Evolutionary conservation across 129 eudicot genomes (phyloP).

Genomic region (Saussurea involucrata): DNA sequence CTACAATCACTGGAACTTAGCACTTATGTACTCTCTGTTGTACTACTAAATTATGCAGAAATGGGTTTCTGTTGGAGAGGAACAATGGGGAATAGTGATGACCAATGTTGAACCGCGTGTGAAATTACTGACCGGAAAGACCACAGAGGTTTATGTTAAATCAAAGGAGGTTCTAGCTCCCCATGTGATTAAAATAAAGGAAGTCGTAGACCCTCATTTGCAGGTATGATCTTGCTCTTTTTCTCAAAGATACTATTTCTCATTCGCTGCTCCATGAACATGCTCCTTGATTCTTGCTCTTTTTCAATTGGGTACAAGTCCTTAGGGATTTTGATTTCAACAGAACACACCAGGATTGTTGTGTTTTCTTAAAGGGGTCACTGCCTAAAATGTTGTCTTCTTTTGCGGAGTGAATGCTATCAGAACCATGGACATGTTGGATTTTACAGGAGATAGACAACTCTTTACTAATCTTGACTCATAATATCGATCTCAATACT

Average conservation of each 20-base stretch:
- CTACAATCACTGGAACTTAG: background rate
- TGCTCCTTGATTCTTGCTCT: too few relatives aligned
- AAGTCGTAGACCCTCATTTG: slow-evolving; percentile 52
- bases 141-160: slow-evolving; percentile 40
- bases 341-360: too few relatives aligned
- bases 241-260: too few relatives aligned
- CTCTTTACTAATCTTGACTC: background rate
- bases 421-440: too few relatives aligned
- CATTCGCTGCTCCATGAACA: too few relatives aligned
- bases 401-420: too few relatives aligned
- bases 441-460: too few relatives aligned
- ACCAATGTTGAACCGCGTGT: slow-evolving; percentile 44
- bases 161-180: slow-evolving; percentile 48
- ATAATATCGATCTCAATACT: background rate
- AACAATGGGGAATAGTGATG: slow-evolving; percentile 37
- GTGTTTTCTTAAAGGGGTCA: too few relatives aligned
- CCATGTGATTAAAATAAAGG: slow-evolving; percentile 50
- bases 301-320: too few relatives aligned
- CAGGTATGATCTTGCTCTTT: slow-evolving; percentile 54
- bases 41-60: slow-evolving; percentile 29
- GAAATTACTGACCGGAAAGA: slow-evolving; percentile 34
- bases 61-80: slow-evolving; percentile 53
- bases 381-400: too few relatives aligned
- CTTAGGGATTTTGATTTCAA: too few relatives aligned
- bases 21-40: background rate